Base-by-base conservation (phyloP, 306 rosid species). In the Prunus mume region DNA sequence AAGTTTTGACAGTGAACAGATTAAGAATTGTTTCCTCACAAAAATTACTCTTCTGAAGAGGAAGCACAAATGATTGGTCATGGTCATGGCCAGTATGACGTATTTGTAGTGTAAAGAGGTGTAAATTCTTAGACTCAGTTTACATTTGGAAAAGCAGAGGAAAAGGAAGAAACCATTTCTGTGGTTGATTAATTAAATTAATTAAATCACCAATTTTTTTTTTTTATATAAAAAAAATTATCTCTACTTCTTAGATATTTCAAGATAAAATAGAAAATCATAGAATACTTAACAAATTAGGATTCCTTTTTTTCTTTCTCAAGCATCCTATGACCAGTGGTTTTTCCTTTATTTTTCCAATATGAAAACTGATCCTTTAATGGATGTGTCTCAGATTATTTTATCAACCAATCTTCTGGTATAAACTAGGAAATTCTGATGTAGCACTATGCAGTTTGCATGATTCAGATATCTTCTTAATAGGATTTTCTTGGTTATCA, bases 11-110 rank as follows among this genome's bases (percentile, higher is more conserved):
- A 49, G 54, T 49, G 0, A 49, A 22, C 34, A 69, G 54, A 50
- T 63, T 22, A 60, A 58, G 54, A 61, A 60, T 46, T 20, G 38
- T 58, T 74, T 77, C 43, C 68, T 46, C 74, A 66, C 43, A 52
- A 19, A 38, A 49, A 49, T 49, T 49, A 49, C 12, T 13, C 54
- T 49, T 49, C 54, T 49, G 17, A 49, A 49, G 54, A 4, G 54
- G 32, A 55, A 60, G 49, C 34, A 79, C 0, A 54, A 54, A 2
- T 54, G 24, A 54, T 17, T 54, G 22, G 18, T 54, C 24, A 54
- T 54, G 3, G 58, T 52, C 57, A 51, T 52, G 2, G 10, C 5
- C 20, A 6, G 58, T 19, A 54, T 54, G 24, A 25, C 72, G 25
- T 38, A 47, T 14, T 4, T 17, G 45, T 51, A 51, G 62, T 19